These are phyloP conservation scores for Rosa chinensis DNA, from an alignment of 306 rosid species.

Conservation along the genomic window DNA sequence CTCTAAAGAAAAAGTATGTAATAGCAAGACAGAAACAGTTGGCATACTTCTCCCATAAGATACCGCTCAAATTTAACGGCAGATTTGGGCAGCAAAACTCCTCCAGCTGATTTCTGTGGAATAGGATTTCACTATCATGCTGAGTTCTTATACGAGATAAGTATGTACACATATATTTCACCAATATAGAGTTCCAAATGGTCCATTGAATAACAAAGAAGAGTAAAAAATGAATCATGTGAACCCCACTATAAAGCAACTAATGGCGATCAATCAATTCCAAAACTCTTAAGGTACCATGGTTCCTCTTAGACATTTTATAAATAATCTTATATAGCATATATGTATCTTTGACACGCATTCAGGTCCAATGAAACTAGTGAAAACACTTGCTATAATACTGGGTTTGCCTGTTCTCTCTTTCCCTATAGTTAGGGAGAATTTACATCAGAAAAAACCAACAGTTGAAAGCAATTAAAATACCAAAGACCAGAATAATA, in stretches of 20 bases:
- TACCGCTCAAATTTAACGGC: conserved; percentile 93
- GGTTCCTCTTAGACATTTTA: background rate
- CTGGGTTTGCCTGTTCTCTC: background rate
- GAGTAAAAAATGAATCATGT: background rate
- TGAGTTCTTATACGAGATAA: conserved; percentile 13
- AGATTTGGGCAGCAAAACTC: conserved; percentile 81
- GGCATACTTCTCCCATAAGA: conserved; percentile 77
- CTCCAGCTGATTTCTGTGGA: conserved; percentile 80
- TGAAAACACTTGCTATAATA: background rate
- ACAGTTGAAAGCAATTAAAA: background rate
- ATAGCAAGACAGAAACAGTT: conserved; percentile 7
- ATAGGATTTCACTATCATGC: conserved; percentile 6
- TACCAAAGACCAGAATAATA: background rate
- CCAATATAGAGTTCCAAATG: conserved; percentile 17
- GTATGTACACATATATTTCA: background rate
- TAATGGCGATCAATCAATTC: background rate
- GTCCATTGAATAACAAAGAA: background rate
- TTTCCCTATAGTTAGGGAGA: background rate
- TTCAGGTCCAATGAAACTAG: background rate
- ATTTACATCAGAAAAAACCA: background rate
- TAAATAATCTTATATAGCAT: background rate
- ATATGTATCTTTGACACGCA: background rate
- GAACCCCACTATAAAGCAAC: background rate
- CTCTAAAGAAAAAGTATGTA: background rate
- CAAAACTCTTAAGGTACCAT: background rate